A percentile compares a stretch with the other conserved stretches of the same genome.
These are phyloP conservation scores for Phytopythium delawarense DNA, from an alignment of 352 stramenopile species.

Conservation along the genomic window DNA sequence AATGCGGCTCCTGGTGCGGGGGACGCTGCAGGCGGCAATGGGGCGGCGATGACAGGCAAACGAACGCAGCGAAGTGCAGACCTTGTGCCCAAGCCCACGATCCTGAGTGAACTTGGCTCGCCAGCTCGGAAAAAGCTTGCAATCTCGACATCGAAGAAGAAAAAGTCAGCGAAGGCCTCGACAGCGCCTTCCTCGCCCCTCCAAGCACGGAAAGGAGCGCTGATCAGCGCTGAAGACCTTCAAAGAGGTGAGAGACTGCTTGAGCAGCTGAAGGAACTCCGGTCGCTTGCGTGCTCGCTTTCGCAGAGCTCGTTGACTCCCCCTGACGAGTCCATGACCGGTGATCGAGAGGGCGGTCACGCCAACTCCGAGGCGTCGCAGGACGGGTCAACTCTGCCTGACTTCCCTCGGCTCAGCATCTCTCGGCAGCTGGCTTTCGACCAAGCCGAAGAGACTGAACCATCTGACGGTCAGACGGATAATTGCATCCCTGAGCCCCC, in stretches of 20 bases:
- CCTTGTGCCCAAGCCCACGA: background rate
- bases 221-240: constrained; percentile 15
- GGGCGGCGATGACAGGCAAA: constrained; percentile 1
- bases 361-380: background rate
- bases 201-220: background rate
- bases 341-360: background rate
- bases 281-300: constrained; percentile 18
- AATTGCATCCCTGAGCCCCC: constrained; percentile 32
- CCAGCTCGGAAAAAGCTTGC: background rate
- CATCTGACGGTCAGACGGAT: constrained; percentile 2
- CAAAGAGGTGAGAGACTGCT: constrained; percentile 29
- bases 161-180: background rate
- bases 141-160: background rate
- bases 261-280: constrained; percentile 26
- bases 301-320: constrained; percentile 12
- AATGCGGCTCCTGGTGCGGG: constrained; percentile 6
- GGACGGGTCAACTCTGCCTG: background rate
- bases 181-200: background rate
- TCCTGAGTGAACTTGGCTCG: background rate
- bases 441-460: constrained; percentile 9
- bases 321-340: background rate
- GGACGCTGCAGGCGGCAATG: constrained; percentile 1
- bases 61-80: constrained; percentile 2
- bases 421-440: constrained; percentile 46
- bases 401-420: constrained; percentile 10